Base-by-base conservation (phyloP, 805 yeast genomes). In the Candida silvicultrix region DNA sequence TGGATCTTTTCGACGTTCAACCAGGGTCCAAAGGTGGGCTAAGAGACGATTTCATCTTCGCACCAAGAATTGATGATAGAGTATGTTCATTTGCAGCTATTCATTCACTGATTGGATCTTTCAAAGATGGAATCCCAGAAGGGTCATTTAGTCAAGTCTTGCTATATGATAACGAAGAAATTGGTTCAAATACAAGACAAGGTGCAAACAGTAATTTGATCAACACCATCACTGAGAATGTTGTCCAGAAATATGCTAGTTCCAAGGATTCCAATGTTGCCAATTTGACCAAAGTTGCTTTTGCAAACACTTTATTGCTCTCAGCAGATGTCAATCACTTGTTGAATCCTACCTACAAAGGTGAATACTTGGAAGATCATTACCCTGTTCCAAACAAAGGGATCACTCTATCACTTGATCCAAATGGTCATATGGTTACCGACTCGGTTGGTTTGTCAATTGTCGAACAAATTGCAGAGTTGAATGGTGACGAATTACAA, bases 241-340 rank as follows among this genome's bases (percentile, higher is more conserved):
- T 74, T 25, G 58, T 77, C 41, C 58, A 67, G 5, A 57, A 71
- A 6, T 54, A 56, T 35, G 48, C 56, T 47, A 46, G 52, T 6
- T 23, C 25, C 25, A 23, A 43, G 22, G 45, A 39, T 1, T 48
- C 47, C 29, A 34, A 45, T 21, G 43, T 53, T 38, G 63, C 52
- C 36, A 49, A 53, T 23, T 55, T 62, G 40, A 52, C 70, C 19
- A 63, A 65, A 49, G 63, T 75, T 43, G 55, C 76, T 16, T 83
- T 73, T 57, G 89, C 96, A 43, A 87, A 87, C 68, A 77, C 95
- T 38, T 77, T 88, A 62, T 73, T 89, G 49, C 64, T 88, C 37
- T 85, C 95, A 6, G 90, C 95, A 4, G 96, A 88, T 60, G 96
- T 88, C 38, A 83, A 73, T 50, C 96, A 88, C 64, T 75, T 88